These are phyloP conservation scores for Neopestalotiopsis clavispora DNA, from an alignment of 2,329 filamentous ascomycete genomes.

Conservation along the genomic window DNA sequence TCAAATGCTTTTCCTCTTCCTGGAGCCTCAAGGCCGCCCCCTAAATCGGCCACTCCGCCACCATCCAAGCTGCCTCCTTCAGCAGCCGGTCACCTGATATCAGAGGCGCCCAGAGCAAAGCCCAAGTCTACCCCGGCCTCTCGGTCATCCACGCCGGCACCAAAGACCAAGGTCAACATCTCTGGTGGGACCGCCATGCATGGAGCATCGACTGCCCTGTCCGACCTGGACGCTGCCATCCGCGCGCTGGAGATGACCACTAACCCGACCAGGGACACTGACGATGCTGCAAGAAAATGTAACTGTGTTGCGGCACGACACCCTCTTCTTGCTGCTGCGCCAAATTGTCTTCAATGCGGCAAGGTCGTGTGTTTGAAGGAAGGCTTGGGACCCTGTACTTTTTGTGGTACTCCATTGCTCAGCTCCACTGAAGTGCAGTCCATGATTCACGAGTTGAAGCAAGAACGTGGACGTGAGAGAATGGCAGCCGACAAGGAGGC, in stretches of 20 bases:
- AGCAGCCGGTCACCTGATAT: conserved; percentile 79
- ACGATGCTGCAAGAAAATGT: conserved; percentile 70
- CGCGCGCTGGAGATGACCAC: conserved; percentile 89
- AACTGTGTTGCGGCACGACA: conserved; percentile 89
- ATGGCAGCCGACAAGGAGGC: conserved; percentile 80
- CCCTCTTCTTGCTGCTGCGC: conserved; percentile 85
- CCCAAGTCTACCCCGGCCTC: conserved; percentile 57
- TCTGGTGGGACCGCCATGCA: conserved; percentile 83
- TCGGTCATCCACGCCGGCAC: conserved; percentile 55
- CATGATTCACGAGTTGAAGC: conserved; percentile 83
- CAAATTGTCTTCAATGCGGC: conserved; percentile 90
- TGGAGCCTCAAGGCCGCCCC: conserved; percentile 46
- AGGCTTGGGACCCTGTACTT: conserved; percentile 92
- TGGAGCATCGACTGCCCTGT: conserved; percentile 75
- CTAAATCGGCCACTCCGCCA: conserved; percentile 53
- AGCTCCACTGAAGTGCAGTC: conserved; percentile 75
- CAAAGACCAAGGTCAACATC: conserved; percentile 72
- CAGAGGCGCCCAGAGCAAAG: conserved; percentile 71
- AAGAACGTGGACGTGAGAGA: conserved; percentile 85
- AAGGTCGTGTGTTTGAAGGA: conserved; percentile 96
- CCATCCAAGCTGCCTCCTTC: conserved; percentile 65
- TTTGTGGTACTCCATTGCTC: conserved; percentile 78
- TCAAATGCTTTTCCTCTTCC: conserved; percentile 42
- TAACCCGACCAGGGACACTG: conserved; percentile 71
- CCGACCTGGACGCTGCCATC: conserved; percentile 80